Evolutionary conservation across 192 early-diverging fungal genomes (phyloP).

Genomic region (Podila epigama): DNA sequence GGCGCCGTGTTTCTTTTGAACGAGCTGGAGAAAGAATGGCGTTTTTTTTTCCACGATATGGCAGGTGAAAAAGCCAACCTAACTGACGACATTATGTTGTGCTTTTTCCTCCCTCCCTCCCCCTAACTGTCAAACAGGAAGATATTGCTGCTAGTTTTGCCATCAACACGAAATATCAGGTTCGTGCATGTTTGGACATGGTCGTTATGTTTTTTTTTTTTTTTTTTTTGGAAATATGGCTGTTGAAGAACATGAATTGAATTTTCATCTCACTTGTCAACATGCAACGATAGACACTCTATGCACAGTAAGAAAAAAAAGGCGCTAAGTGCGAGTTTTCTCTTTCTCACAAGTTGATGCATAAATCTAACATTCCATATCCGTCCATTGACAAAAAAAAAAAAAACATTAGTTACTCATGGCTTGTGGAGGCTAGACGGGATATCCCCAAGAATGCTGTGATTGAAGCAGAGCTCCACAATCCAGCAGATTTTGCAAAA

Average conservation of each 20-base stretch:
- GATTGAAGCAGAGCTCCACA: slow-evolving; percentile 43
- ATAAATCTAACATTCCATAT: not conserved
- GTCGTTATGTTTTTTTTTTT: not conserved
- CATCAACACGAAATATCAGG: slow-evolving; percentile 44
- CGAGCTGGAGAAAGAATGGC: not conserved
- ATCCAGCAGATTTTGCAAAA: slow-evolving; percentile 43
- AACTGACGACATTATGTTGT: not conserved
- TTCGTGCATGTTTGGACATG: too few relatives aligned
- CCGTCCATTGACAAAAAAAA: not conserved
- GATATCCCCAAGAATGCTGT: slow-evolving; percentile 43
- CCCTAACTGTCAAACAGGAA: slow-evolving; percentile 15
- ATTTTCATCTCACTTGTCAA: not conserved
- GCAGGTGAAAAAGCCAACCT: too few relatives aligned
- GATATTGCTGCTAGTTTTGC: slow-evolving; percentile 45
- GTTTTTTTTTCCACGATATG: not conserved
- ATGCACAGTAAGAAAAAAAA: slow-evolving; percentile 36
- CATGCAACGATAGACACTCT: slow-evolving; percentile 41
- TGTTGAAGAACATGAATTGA: not conserved
- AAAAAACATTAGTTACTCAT: slow-evolving; percentile 28
- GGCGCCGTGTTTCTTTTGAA: not conserved
- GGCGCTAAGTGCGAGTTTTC: too few relatives aligned
- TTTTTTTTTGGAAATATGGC: not conserved
- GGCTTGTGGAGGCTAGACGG: slow-evolving; percentile 39
- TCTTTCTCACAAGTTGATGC: too few relatives aligned
- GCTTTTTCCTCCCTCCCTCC: too few relatives aligned